Evolutionary conservation across 2,329 filamentous ascomycete species (phyloP).

Genomic region (Aspergillus candidus): DNA sequence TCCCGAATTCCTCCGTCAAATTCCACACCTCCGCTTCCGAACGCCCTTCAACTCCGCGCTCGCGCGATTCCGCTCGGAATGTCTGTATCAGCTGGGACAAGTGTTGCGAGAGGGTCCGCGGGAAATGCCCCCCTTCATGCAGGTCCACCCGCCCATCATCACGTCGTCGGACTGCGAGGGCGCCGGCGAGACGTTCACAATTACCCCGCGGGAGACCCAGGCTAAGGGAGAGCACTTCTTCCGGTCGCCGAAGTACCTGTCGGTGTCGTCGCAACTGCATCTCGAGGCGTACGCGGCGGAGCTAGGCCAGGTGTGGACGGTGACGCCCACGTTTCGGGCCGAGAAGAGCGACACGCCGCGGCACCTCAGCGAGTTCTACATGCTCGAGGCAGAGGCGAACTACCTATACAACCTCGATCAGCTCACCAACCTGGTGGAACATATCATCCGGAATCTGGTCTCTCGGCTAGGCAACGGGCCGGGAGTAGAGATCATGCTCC

Average conservation of each 20-base stretch:
- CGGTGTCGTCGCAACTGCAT: slow-evolving; percentile 90
- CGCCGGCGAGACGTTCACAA: slow-evolving; percentile 83
- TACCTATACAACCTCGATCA: slow-evolving; percentile 65
- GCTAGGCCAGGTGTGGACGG: slow-evolving; percentile 83
- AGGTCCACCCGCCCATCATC: slow-evolving; percentile 88
- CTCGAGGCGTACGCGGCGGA: slow-evolving; percentile 86
- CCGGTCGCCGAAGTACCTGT: slow-evolving; percentile 81
- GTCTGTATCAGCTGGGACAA: slow-evolving; percentile 63
- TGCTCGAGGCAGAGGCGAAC: slow-evolving; percentile 87
- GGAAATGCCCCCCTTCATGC: slow-evolving; percentile 44
- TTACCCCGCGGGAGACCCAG: slow-evolving; percentile 46
- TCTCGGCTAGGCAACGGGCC: slow-evolving; percentile 45
- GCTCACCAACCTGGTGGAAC: slow-evolving; percentile 75
- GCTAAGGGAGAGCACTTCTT: slow-evolving; percentile 61
- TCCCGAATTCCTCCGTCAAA: slow-evolving; percentile 76
- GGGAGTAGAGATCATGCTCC: slow-evolving; percentile 50
- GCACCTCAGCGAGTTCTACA: slow-evolving; percentile 96
- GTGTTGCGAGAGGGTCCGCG: slow-evolving; percentile 64
- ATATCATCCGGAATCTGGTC: slow-evolving; percentile 61
- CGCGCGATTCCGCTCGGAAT: slow-evolving; percentile 74
- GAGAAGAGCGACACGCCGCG: slow-evolving; percentile 89
- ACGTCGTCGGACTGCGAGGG: slow-evolving; percentile 97
- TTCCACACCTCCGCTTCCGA: slow-evolving; percentile 80
- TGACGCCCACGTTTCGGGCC: slow-evolving; percentile 89
- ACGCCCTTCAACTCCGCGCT: slow-evolving; percentile 74